Evolutionary conservation across 2,329 filamentous ascomycete genomes (phyloP).

Genomic region (Rhytidhysteron rufulum): DNA sequence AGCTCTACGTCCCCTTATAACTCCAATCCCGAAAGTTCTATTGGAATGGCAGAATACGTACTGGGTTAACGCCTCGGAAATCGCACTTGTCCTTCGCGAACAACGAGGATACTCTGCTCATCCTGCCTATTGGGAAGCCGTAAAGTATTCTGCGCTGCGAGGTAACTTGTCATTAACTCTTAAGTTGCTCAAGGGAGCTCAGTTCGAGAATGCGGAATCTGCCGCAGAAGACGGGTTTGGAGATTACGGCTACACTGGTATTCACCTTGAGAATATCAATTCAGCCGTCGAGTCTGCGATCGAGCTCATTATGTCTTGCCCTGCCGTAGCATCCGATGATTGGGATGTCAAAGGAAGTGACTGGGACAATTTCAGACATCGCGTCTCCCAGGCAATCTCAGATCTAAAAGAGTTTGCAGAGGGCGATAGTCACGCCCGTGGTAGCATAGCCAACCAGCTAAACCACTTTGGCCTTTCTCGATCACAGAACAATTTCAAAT

Average conservation of each 20-base stretch:
- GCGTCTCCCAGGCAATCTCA: conserved; percentile 64
- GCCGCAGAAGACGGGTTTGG: conserved; percentile 60
- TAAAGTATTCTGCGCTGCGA: conserved; percentile 48
- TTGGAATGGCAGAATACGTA: conserved; percentile 78
- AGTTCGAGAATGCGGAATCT: conserved; percentile 71
- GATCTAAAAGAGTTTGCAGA: conserved; percentile 77
- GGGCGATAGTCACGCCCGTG: conserved; percentile 55
- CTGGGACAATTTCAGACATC: conserved; percentile 80
- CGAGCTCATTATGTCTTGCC: conserved; percentile 68
- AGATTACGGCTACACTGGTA: conserved; percentile 66
- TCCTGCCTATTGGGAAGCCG: conserved; percentile 2
- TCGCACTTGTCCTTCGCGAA: conserved; percentile 60
- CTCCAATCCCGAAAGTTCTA: conserved; percentile 69
- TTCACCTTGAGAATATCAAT: conserved; percentile 74
- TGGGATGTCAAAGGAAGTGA: conserved; percentile 82
- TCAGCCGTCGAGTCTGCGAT: conserved; percentile 66
- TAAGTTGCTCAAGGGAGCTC: conserved; percentile 67
- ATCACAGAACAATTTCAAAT: conserved; percentile 55
- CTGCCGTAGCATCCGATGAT: conserved; percentile 60
- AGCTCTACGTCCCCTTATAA: conserved; percentile 21
- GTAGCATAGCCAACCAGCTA: conserved; percentile 40
- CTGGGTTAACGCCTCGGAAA: conserved; percentile 67
- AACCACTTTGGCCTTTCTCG: conserved; percentile 36
- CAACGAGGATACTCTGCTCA: conserved; percentile 58
- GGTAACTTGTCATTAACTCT: conserved; percentile 67